Conservation (phyloP, 176 grass and related monocot species). For the Oryza meridionalis region DNA sequence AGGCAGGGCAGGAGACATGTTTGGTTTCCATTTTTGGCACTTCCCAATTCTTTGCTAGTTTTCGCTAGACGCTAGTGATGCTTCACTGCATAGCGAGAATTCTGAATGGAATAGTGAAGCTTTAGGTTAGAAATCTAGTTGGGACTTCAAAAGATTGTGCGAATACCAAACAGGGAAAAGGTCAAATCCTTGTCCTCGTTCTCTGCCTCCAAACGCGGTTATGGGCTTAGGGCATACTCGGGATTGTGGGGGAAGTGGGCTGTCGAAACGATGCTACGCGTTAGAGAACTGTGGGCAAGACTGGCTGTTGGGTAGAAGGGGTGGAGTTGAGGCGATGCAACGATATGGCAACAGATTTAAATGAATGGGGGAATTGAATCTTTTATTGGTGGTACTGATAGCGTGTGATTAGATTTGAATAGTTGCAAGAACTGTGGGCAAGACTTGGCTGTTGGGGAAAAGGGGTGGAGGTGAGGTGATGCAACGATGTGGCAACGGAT, state of each 20-base stretch:
- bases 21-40: neutral
- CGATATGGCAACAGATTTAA: neutral
- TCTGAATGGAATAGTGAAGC: neutral
- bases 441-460: too few species aligned
- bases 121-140: neutral
- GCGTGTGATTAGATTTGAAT: neutral
- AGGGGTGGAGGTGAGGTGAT: too few species aligned
- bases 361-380: too few species aligned
- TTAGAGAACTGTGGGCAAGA: neutral
- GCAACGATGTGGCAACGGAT: neutral
- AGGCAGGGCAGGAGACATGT: neutral
- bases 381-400: neutral
- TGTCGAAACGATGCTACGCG: neutral
- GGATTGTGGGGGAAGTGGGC: neutral
- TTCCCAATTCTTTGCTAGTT: neutral
- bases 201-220: neutral
- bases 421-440: neutral
- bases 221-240: neutral
- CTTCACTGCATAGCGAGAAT: neutral
- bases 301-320: too few species aligned
- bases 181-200: neutral
- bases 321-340: too few species aligned
- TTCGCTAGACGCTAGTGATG: neutral
- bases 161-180: neutral
- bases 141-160: neutral